A percentile compares a stretch with the other conserved stretches of the same genome.
Evolutionary conservation across 2,329 filamentous ascomycete genomes (phyloP).

Genomic region (Xenoacremonium recifei): DNA sequence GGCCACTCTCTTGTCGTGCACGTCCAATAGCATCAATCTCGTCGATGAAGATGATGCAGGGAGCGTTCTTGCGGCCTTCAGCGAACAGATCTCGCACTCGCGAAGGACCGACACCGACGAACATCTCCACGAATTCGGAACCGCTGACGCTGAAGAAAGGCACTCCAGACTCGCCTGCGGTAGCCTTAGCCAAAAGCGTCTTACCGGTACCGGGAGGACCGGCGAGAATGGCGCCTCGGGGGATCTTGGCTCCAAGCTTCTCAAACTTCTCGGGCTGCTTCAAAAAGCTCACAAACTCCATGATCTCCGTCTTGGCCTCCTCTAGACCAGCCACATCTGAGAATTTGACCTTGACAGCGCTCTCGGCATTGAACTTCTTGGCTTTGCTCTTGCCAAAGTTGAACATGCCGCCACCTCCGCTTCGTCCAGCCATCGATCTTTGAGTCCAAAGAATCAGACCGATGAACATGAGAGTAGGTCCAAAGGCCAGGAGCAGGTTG

Average conservation of each 20-base stretch:
- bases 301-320: conserved; percentile 96
- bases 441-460: conserved; percentile 79
- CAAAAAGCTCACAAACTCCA: conserved; percentile 98
- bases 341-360: conserved; percentile 95
- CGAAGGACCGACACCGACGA: conserved; percentile 96
- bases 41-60: conserved; percentile 99
- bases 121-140: conserved; percentile 99
- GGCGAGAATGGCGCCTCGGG: conserved; percentile 91
- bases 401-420: conserved; percentile 75
- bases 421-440: conserved; percentile 68
- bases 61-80: conserved; percentile 91
- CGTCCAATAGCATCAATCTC: conserved; percentile 98
- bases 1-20: conserved; percentile 75
- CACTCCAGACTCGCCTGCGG: conserved; percentile 92
- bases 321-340: conserved; percentile 96
- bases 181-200: conserved; percentile 94
- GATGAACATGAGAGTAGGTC: conserved; percentile 82
- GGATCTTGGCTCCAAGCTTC: conserved; percentile 94
- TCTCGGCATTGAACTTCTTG: conserved; percentile 97
- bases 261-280: conserved; percentile 92
- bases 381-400: conserved; percentile 94
- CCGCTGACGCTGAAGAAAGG: conserved; percentile 98
- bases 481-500: conserved; percentile 74
- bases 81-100: conserved; percentile 93
- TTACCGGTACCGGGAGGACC: conserved; percentile 99